Base-by-base conservation (phyloP, 495 filamentous ascomycete species). In the Penicillium paradoxum region DNA sequence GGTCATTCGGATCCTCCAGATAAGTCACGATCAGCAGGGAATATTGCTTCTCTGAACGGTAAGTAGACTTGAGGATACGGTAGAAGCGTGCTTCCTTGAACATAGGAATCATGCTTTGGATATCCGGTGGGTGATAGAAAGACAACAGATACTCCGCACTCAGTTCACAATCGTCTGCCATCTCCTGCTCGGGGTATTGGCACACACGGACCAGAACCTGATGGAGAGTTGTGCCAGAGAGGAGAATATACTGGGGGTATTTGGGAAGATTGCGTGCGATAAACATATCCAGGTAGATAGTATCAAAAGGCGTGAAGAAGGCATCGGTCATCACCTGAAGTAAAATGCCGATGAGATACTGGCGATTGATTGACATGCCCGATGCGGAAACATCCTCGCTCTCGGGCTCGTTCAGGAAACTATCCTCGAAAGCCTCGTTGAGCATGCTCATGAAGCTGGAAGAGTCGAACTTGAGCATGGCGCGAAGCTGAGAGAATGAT, bases 241-340 rank as follows among this genome's bases (percentile, higher is more conserved):
- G 81, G 29, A 96, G 79, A 57, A 98, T 88, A 60, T 95, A 96
- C 65, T 97, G 91, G 5, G 89, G 91, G 64, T 95, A 98, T 69
- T 97, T 98, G 2, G 93, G 89, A 14, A 97, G 78, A 60, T 95
- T 98, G 51, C 93, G 86, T 39, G 93, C 92, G 66, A 97, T 83
- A 63, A 98, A 97, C 89, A 98, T 98, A 65, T 98, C 87, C 30
- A 98, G 79, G 67, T 95, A 97, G 51, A 98, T 89, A 22, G 86
- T 90, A 67, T 97, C 89, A 52, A 86, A 80, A n/a, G 82, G 60
- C 4, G 81, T 77, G 62, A 95, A 97, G 9, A 83, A 81, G 14
- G 75, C 63, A 9, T 82, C 67, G 45, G 81, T 83, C 89, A 97
- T 93, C 22, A 96, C 83, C 63, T 95, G 90, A 22, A 95, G 76